phyloP scores from a whole-genome alignment of 1,139 yeast species.

The Yamadazyma triangularis region DNA sequence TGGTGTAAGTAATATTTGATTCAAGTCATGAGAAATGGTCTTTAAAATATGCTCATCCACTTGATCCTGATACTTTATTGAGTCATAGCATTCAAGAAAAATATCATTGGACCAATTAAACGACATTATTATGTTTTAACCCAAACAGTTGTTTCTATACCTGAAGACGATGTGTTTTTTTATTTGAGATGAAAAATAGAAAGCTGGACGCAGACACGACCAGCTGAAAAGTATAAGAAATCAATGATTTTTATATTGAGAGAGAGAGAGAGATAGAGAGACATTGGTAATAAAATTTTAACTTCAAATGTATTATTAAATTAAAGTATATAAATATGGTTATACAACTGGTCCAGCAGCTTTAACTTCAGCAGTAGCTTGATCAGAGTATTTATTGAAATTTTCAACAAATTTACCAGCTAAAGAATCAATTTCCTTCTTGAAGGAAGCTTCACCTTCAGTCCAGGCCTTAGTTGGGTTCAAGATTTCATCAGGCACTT shows the following conservation, averaged over 20 bases:
- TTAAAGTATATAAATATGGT: slow-evolving; percentile 4
- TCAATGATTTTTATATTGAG: no score
- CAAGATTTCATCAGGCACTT: slow-evolving; percentile 79
- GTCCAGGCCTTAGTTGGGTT: slow-evolving; percentile 89
- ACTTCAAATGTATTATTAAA: no score
- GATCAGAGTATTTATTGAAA: slow-evolving; percentile 79
- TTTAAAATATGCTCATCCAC: slow-evolving; percentile 21
- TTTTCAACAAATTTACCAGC: slow-evolving; percentile 80
- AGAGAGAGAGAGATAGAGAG: no score
- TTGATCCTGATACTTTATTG: slow-evolving; percentile 25
- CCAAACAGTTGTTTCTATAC: no score
- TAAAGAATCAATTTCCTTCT: slow-evolving; percentile 64
- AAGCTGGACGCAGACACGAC: no score
- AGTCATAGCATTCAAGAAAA: slow-evolving; percentile 33
- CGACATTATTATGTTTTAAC: not conserved
- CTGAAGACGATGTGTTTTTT: not conserved
- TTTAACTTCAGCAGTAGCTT: slow-evolving; percentile 80
- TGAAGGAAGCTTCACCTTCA: slow-evolving; percentile 65
- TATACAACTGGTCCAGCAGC: slow-evolving; percentile 81
- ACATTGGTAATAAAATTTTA: slow-evolving; percentile 1
- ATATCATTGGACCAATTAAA: slow-evolving; percentile 31
- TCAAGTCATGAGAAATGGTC: slow-evolving; percentile 44
- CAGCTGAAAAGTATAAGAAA: no score
- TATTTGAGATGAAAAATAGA: not conserved
- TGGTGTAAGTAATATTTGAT: slow-evolving; percentile 45